Evolutionary conservation across 2,329 filamentous ascomycete genomes (phyloP).

Genomic region (Sporothrix brasiliensis): DNA sequence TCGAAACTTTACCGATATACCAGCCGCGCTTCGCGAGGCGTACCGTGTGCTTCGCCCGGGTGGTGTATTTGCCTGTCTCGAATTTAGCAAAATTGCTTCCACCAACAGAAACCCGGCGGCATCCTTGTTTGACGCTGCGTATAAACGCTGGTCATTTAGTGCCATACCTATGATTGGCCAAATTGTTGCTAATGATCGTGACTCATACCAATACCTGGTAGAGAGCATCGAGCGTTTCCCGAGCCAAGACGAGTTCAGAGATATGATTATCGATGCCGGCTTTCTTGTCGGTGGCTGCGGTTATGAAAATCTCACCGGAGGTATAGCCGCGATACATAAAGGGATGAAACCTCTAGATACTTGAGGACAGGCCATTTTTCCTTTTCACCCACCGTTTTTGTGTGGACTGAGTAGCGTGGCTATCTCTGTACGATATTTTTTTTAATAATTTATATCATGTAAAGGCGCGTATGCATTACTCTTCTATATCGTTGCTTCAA

Average conservation of each 20-base stretch:
- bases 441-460: too few species aligned
- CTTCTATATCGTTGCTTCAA: too few species aligned
- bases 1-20: slow-evolving; percentile 93
- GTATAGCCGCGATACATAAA: slow-evolving; percentile 95
- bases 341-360: slow-evolving; percentile 74
- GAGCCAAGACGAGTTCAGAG: slow-evolving; percentile 77
- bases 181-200: slow-evolving; percentile 87
- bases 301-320: slow-evolving; percentile 88
- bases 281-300: slow-evolving; percentile 81
- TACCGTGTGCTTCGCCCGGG: slow-evolving; percentile 89
- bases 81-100: slow-evolving; percentile 79
- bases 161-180: slow-evolving; percentile 96
- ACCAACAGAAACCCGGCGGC: slow-evolving; percentile 51
- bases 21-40: slow-evolving; percentile 78
- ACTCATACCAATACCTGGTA: slow-evolving; percentile 97
- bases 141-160: slow-evolving; percentile 94
- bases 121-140: slow-evolving; percentile 79
- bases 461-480: too few species aligned
- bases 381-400: too few species aligned
- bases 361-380: slow-evolving; percentile 3
- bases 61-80: slow-evolving; percentile 92
- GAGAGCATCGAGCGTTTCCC: slow-evolving; percentile 97
- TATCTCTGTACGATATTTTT: too few species aligned
- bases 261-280: slow-evolving; percentile 81
- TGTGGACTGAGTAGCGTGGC: too few species aligned